phyloP scores from a whole-genome alignment of 2,329 filamentous ascomycete genomes.

The Fonsecaea pugnacius region DNA sequence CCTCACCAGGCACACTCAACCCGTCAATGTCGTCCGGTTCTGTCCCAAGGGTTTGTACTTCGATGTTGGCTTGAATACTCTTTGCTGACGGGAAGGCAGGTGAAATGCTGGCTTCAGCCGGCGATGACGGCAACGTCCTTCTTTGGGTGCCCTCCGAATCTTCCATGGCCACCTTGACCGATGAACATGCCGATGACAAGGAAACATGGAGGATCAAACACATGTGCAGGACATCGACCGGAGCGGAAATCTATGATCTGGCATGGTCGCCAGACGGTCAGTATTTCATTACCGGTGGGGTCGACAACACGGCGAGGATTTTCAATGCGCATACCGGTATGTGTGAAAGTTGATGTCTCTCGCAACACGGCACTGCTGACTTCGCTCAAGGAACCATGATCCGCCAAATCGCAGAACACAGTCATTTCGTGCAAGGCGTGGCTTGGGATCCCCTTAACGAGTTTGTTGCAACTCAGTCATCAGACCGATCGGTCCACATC shows the following conservation, averaged over 20 bases:
- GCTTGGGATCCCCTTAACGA: slow-evolving; percentile 98
- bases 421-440: slow-evolving; percentile 97
- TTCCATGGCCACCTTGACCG: slow-evolving; percentile 70
- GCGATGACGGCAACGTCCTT: slow-evolving; percentile 95
- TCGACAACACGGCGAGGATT: slow-evolving; percentile 97
- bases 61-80: slow-evolving; percentile 3
- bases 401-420: slow-evolving; percentile 94
- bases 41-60: slow-evolving; percentile 76
- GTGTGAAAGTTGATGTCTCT: slow-evolving; percentile 37
- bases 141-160: slow-evolving; percentile 90
- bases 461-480: slow-evolving; percentile 97
- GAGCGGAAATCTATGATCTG: slow-evolving; percentile 95
- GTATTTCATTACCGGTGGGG: slow-evolving; percentile 97
- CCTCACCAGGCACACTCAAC: slow-evolving; percentile 89
- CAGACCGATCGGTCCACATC: slow-evolving; percentile 95
- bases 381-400: slow-evolving; percentile 57
- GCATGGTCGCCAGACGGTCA: slow-evolving; percentile 97
- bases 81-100: slow-evolving; percentile 59
- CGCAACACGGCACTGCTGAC: background rate
- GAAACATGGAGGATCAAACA: slow-evolving; percentile 96
- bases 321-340: slow-evolving; percentile 90
- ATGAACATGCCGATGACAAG: slow-evolving; percentile 87
- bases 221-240: slow-evolving; percentile 87
- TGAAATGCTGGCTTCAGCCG: slow-evolving; percentile 89
- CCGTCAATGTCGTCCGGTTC: slow-evolving; percentile 97